These are phyloP conservation scores for Curvularia sp. DNA, from an alignment of 2,329 filamentous ascomycete genomes.

Conservation along the genomic window DNA sequence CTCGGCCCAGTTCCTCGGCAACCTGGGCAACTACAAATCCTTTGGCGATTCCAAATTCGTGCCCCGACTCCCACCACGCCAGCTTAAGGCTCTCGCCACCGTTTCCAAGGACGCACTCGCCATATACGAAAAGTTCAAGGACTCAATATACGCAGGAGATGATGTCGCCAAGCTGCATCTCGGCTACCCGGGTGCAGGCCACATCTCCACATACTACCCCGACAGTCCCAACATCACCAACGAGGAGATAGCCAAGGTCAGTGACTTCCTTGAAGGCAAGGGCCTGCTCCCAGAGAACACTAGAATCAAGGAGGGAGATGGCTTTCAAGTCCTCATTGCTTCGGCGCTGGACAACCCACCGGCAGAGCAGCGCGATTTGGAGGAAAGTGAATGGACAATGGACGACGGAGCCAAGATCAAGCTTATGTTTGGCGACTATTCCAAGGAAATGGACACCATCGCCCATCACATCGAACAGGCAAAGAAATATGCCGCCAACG, in stretches of 20 bases:
- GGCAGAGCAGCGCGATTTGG: conserved; percentile 51
- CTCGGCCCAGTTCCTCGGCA: conserved; percentile 59
- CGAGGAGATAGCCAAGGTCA: conserved; percentile 56
- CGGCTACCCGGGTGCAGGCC: conserved; percentile 57
- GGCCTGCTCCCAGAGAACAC: conserved; percentile 60
- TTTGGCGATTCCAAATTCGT: conserved; percentile 61
- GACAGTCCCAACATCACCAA: conserved; percentile 57
- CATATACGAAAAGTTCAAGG: conserved; percentile 54
- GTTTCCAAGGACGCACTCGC: conserved; percentile 49
- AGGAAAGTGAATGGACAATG: conserved; percentile 56
- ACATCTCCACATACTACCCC: conserved; percentile 60
- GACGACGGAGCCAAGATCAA: conserved; percentile 56
- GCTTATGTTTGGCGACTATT: conserved; percentile 56
- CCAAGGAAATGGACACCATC: conserved; percentile 57
- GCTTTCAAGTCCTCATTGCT: conserved; percentile 58
- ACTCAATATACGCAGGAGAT: conserved; percentile 54
- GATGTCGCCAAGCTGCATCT: conserved; percentile 55
- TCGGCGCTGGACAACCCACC: conserved; percentile 53
- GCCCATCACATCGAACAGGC: conserved; percentile 56
- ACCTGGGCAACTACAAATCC: conserved; percentile 61
- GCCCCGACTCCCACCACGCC: conserved; percentile 53
- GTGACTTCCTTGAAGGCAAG: conserved; percentile 56
- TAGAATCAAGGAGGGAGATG: conserved; percentile 52
- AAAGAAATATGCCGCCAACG: conserved; percentile 56
- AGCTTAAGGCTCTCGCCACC: conserved; percentile 55